Percentiles rank a stretch among this genome's conserved stretches.
Conservation (phyloP, 2,329 filamentous ascomycete species). For the Cercospora janseana region DNA sequence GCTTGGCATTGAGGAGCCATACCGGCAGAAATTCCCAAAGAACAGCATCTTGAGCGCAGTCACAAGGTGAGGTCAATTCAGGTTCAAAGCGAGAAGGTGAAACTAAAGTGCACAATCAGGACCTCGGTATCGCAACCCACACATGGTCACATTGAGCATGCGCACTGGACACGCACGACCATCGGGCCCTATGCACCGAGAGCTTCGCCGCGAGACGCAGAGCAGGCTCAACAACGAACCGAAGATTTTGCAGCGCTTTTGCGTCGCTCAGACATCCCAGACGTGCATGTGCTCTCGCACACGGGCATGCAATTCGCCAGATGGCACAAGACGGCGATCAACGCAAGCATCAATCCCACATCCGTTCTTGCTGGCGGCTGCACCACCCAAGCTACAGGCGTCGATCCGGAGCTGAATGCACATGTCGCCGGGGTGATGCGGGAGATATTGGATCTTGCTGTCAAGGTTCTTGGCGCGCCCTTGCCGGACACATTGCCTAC, state of each 20-base stretch:
- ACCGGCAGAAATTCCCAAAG: slow-evolving; percentile 58
- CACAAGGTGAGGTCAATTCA: slow-evolving; percentile 46
- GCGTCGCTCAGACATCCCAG: slow-evolving; percentile 59
- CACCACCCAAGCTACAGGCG: slow-evolving; percentile 64
- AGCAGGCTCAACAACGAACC: slow-evolving; percentile 40
- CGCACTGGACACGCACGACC: slow-evolving; percentile 70
- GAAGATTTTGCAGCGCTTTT: slow-evolving; percentile 54
- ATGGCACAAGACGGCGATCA: slow-evolving; percentile 77
- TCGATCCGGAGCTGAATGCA: slow-evolving; percentile 59
- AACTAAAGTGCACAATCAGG: slow-evolving; percentile 42
- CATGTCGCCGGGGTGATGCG: slow-evolving; percentile 67
- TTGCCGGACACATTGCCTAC: slow-evolving; percentile 60
- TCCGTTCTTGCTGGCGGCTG: slow-evolving; percentile 64
- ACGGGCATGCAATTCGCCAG: slow-evolving; percentile 65
- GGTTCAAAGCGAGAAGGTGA: no score
- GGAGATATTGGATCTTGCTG: slow-evolving; percentile 64
- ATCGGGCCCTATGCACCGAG: slow-evolving; percentile 63
- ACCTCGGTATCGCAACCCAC: slow-evolving; percentile 64
- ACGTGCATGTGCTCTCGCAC: slow-evolving; percentile 63
- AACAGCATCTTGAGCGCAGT: slow-evolving; percentile 65
- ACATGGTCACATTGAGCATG: slow-evolving; percentile 65
- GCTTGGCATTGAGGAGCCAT: slow-evolving; percentile 67
- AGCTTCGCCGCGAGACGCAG: slow-evolving; percentile 24
- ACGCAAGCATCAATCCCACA: slow-evolving; percentile 70
- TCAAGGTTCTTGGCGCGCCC: slow-evolving; percentile 58